phyloP scores from a whole-genome alignment of 208 protist genomes.

The Strigomonas oncopelti region DNA sequence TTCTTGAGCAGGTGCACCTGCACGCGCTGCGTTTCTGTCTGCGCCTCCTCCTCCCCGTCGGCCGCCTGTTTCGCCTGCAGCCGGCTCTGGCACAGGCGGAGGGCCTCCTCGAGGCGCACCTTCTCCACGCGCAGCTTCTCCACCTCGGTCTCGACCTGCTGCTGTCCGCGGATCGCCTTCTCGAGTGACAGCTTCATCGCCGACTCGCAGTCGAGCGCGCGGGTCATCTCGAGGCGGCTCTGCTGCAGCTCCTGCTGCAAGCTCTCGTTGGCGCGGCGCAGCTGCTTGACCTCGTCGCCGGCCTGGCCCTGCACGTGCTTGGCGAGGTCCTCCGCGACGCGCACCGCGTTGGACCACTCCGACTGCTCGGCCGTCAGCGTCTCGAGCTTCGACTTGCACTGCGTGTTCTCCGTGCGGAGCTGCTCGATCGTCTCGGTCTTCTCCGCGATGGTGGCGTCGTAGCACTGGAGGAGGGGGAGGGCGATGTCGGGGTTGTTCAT shows the following conservation, averaged over 20 bases:
- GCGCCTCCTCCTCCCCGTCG: slow-evolving; percentile 29
- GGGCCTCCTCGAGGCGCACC: slow-evolving; percentile 22
- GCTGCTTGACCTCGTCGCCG: slow-evolving; percentile 21
- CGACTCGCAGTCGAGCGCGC: slow-evolving; percentile 17
- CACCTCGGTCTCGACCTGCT: slow-evolving; percentile 18
- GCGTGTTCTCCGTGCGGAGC: slow-evolving; percentile 27
- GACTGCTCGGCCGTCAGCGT: slow-evolving; percentile 25
- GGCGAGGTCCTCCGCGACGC: slow-evolving; percentile 52
- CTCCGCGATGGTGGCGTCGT: slow-evolving; percentile 77
- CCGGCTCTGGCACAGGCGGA: slow-evolving; percentile 14
- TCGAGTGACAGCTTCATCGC: slow-evolving; percentile 16
- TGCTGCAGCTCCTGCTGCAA: slow-evolving; percentile 5
- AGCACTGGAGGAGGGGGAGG: slow-evolving; percentile 81
- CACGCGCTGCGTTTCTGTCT: slow-evolving; percentile 33
- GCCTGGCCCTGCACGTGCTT: slow-evolving; percentile 40
- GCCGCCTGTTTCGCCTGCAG: slow-evolving; percentile 22
- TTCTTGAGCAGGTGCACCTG: slow-evolving; percentile 51
- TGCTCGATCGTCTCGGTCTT: slow-evolving; percentile 50
- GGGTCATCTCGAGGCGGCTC: slow-evolving; percentile 11
- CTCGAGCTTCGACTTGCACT: slow-evolving; percentile 24
- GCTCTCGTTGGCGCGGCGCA: not conserved
- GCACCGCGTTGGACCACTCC: slow-evolving; percentile 38
- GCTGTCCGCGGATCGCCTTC: slow-evolving; percentile 12
- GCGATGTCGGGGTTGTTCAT: slow-evolving; percentile 83
- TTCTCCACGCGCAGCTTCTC: slow-evolving; percentile 15